phyloP scores from a whole-genome alignment of 768 basidiomycete species.

The Termitomyces bulborhizus region DNA sequence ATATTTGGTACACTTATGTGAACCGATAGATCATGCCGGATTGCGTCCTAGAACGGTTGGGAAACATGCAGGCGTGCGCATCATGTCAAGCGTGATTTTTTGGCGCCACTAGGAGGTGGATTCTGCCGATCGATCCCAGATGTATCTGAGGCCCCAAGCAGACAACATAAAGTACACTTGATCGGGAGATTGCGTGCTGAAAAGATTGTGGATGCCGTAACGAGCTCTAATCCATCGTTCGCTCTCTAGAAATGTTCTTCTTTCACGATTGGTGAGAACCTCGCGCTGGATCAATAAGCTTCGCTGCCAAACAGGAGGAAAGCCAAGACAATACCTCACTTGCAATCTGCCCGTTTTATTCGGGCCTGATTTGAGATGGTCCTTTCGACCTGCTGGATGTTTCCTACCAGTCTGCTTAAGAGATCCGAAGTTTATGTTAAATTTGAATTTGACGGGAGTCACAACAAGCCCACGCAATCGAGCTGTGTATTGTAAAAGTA shows the following conservation, averaged over 20 bases:
- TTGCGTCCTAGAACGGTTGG: conserved; percentile 15
- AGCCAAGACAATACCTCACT: conserved; percentile 8
- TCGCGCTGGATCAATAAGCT: conserved; percentile 5
- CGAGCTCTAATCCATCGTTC: conserved; percentile 7
- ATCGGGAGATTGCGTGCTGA: conserved; percentile 17
- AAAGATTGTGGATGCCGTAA: conserved; percentile 17
- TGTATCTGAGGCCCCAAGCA: conserved; percentile 11
- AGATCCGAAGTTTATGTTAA: background rate
- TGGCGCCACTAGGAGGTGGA: conserved; percentile 17
- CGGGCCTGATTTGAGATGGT: conserved; percentile 4
- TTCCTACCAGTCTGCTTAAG: background rate
- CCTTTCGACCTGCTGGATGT: background rate
- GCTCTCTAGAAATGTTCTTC: conserved; percentile 10
- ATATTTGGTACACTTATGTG: conserved; percentile 12
- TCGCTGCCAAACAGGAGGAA: conserved; percentile 10
- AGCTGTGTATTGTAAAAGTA: background rate
- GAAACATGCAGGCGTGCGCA: conserved; percentile 15
- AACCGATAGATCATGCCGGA: conserved; percentile 16
- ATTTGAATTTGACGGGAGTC: background rate
- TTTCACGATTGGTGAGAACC: conserved; percentile 11
- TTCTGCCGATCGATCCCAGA: conserved; percentile 21
- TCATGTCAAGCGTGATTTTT: conserved; percentile 15
- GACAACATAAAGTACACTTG: conserved; percentile 5
- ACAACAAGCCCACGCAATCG: background rate
- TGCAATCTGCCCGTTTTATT: conserved; percentile 12